Percentiles rank a stretch among this genome's conserved stretches.
These are phyloP conservation scores for Chaetothyriales sp. DNA, from an alignment of 2,329 filamentous ascomycete genomes.

Conservation along the genomic window DNA sequence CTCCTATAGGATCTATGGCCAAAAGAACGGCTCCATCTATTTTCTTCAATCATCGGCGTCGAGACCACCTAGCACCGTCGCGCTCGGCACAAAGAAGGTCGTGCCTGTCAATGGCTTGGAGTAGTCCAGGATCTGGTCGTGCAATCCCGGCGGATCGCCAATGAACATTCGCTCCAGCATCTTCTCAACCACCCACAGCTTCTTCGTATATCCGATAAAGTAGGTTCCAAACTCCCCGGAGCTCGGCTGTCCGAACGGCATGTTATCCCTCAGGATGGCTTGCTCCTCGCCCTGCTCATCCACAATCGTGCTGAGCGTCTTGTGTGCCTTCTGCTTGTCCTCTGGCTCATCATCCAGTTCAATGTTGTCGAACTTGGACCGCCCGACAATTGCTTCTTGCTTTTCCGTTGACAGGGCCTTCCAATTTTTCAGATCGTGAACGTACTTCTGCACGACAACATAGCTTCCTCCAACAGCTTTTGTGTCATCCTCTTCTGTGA, in stretches of 20 bases:
- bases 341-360: slow-evolving; percentile 38
- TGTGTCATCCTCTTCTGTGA: slow-evolving; percentile 30
- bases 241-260: slow-evolving; percentile 43
- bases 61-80: slow-evolving; percentile 23
- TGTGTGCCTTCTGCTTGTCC: slow-evolving; percentile 37
- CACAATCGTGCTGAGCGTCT: slow-evolving; percentile 39
- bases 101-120: slow-evolving; percentile 38
- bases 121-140: slow-evolving; percentile 42
- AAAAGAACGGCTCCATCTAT: neutral
- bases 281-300: slow-evolving; percentile 37
- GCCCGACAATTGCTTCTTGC: slow-evolving; percentile 42
- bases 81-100: slow-evolving; percentile 39
- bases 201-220: slow-evolving; percentile 41
- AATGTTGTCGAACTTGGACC: slow-evolving; percentile 43
- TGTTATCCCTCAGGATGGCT: slow-evolving; percentile 43
- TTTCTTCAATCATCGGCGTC: neutral
- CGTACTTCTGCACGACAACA: slow-evolving; percentile 44
- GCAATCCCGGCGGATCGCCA: slow-evolving; percentile 37
- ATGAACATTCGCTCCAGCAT: slow-evolving; percentile 46
- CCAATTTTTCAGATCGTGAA: slow-evolving; percentile 39
- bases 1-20: too few relatives aligned
- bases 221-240: slow-evolving; percentile 41
- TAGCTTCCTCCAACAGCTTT: slow-evolving; percentile 36
- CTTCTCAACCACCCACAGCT: slow-evolving; percentile 42
- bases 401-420: slow-evolving; percentile 31